Evolutionary conservation across 805 yeast species (phyloP), one percentile per base, ranked within the genome.

Genomic region (Metschnikowia lachancei): DNA sequence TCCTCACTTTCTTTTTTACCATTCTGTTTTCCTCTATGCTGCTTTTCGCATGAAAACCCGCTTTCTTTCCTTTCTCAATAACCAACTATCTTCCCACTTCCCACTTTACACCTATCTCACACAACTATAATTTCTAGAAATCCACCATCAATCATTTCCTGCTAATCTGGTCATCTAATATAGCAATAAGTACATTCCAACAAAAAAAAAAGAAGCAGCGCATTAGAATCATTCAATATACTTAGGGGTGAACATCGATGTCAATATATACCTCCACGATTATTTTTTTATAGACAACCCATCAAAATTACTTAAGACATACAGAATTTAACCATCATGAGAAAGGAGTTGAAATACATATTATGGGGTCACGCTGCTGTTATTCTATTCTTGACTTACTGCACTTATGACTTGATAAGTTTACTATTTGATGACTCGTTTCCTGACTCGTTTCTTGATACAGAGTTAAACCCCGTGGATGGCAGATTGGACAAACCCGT

Each of bases 391-490:
- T 65, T 84, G 24, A 65, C 78, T n/a, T 87, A 82, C 61, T 75
- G 78, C 55, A 77, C 84, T 3, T 82, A 80, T 56, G 95, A 89
- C 64, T 72, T 89, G 48, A 78, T 88, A 47, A 78, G 91, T 5
- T 65, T 89, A 47, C 69, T 85, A n/a, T 74, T 85, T 56, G 95
- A 87, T 64, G 88, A 84, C 61, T 71, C 89, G 0, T 76, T 72
- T 58, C 67, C 74, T 13, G 87, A 85, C 59, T 87, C 85, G 1
- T 67, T 87, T 19, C 61, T 78, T 13, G 81, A 81, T 41, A 69
- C 71, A 12, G 95, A 88, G 49, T 60, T 87, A 39, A 80, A 82
- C 54, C 83, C 83, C 2, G 66, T 72, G 5, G 69, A 65, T 28
- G 72, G 72, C n/a, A 60, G 66, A 6, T 60, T 69, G 17, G 67